Evolutionary conservation across 176 grass and related monocot genomes (phyloP).

Genomic region (Hordeum vulgare): MorexV3_pseudomolecules_assembly NC_058518.1:360345225-360345724

Average conservation of each 20-base stretch:
- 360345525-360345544: not conserved
- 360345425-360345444: not conserved
- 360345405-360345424: too few species aligned
- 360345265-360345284: too few species aligned
- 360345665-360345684: not conserved
- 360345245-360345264: too few species aligned
- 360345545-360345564: not conserved
- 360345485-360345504: not conserved
- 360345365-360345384: too few species aligned
- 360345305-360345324: too few species aligned
- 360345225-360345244: too few species aligned
- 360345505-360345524: not conserved
- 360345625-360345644: not conserved
- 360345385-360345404: too few species aligned
- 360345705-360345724: conserved; percentile 25
- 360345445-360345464: not conserved
- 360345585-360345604: not conserved
- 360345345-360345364: too few species aligned
- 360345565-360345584: not conserved
- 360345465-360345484: not conserved
- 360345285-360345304: too few species aligned
- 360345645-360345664: not conserved
- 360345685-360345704: not conserved
- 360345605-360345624: not conserved
- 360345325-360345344: too few species aligned